Conservation (phyloP, 2,329 filamentous ascomycete species). For the Balansia obtecta region DNA sequence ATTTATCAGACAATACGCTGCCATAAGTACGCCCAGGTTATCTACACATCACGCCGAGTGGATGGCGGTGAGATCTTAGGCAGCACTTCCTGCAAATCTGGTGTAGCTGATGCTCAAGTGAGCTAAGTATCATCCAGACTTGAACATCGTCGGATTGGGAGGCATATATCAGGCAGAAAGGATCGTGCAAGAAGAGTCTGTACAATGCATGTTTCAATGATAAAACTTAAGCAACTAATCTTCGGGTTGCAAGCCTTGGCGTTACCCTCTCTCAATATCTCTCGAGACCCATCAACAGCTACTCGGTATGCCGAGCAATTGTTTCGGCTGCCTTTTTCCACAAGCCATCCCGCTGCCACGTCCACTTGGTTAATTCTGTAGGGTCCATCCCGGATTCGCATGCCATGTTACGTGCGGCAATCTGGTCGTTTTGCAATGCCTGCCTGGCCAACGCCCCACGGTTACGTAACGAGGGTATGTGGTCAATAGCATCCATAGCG, state of each 20-base stretch:
- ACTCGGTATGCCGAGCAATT: not conserved
- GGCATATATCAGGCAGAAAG: no score
- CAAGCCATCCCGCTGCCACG: conserved; percentile 40
- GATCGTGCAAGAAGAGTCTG: no score
- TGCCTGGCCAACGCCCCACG: conserved; percentile 50
- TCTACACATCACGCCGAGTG: not conserved
- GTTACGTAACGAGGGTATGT: conserved; percentile 50
- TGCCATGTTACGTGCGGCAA: conserved; percentile 49
- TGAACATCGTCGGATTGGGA: not conserved
- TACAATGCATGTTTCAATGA: no score
- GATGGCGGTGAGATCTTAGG: not conserved
- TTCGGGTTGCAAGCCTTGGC: not conserved
- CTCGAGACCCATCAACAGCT: not conserved
- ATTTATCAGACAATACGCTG: not conserved
- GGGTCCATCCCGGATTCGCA: conserved; percentile 63
- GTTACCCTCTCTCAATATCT: not conserved
- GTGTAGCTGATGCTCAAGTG: not conserved
- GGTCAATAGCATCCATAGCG: conserved; percentile 65
- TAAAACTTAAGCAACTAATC: not conserved
- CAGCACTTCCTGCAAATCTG: not conserved
- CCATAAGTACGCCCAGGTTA: not conserved
- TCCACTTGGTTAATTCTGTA: conserved; percentile 51
- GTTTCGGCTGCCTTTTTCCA: conserved; percentile 20
- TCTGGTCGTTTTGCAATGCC: conserved; percentile 50
- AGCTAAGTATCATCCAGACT: not conserved